phyloP scores from a whole-genome alignment of 148 eudicot genomes.

The Chenopodium suecicum region DNA sequence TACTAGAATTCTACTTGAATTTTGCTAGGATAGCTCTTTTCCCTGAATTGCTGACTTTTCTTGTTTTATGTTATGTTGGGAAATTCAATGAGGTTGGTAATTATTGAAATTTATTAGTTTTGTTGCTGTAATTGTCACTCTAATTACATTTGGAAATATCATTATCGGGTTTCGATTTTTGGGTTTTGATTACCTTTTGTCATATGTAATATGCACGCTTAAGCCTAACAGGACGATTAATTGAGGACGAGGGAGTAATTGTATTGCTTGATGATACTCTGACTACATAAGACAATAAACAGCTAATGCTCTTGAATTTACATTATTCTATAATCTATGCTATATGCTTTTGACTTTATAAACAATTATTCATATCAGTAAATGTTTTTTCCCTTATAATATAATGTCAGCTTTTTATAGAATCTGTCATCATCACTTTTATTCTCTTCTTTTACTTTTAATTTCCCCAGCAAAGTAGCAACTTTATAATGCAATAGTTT shows the following conservation, averaged over 20 bases:
- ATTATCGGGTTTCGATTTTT: not conserved
- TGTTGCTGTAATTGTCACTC: not conserved
- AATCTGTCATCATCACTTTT: not conserved
- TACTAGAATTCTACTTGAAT: slow-evolving; percentile 6
- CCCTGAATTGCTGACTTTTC: slow-evolving; percentile 12
- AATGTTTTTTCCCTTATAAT: not conserved
- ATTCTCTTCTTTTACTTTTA: not conserved
- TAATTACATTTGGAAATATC: not conserved
- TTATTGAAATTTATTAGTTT: not conserved
- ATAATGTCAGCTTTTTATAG: not conserved
- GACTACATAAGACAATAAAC: not conserved
- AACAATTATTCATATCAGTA: not conserved
- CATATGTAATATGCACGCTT: not conserved
- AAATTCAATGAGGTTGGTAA: not conserved
- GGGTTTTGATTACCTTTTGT: not conserved
- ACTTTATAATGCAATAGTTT: too few relatives aligned
- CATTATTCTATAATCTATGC: not conserved
- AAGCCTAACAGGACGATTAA: not conserved
- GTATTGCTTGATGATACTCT: not conserved
- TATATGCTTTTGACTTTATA: slow-evolving; percentile 4
- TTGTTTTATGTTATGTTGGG: not conserved
- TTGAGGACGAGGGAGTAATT: not conserved
- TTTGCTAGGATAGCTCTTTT: slow-evolving; percentile 1
- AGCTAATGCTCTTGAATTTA: not conserved
- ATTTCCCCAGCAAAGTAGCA: not conserved